A percentile compares a stretch with the other conserved stretches of the same genome.
Conservation (phyloP, 257 asterid species). For the Solanum chaucha region DNA sequence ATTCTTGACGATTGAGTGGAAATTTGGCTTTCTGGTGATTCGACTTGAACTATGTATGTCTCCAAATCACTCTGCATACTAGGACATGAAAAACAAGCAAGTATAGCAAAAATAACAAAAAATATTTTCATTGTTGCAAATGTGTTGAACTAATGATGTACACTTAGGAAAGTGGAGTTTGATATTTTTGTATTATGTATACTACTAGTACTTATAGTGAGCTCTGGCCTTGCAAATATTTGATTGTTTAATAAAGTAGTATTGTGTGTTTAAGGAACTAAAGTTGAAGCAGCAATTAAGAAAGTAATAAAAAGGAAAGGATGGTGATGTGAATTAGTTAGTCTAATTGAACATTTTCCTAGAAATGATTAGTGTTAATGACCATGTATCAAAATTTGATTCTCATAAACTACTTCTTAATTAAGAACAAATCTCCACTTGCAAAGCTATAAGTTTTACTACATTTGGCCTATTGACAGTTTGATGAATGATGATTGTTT, state of each 20-base stretch:
- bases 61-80: background rate
- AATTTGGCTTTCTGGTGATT: background rate
- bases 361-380: background rate
- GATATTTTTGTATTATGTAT: background rate
- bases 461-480: background rate
- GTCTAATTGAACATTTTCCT: background rate
- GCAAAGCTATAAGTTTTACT: background rate
- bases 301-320: background rate
- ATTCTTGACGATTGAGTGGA: background rate
- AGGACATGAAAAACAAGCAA: background rate
- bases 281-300: background rate
- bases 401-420: background rate
- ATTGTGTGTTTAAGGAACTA: background rate
- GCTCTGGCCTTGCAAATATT: background rate
- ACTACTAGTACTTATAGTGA: background rate
- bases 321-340: background rate
- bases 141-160: background rate
- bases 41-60: background rate
- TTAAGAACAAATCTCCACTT: background rate
- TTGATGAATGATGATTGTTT: background rate
- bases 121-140: background rate
- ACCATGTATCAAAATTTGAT: background rate
- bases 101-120: background rate
- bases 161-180: background rate
- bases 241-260: background rate